Percentiles rank a stretch among this genome's conserved stretches.
These are phyloP conservation scores for Candida anglica DNA, from an alignment of 805 yeast species.

Conservation along the genomic window DNA sequence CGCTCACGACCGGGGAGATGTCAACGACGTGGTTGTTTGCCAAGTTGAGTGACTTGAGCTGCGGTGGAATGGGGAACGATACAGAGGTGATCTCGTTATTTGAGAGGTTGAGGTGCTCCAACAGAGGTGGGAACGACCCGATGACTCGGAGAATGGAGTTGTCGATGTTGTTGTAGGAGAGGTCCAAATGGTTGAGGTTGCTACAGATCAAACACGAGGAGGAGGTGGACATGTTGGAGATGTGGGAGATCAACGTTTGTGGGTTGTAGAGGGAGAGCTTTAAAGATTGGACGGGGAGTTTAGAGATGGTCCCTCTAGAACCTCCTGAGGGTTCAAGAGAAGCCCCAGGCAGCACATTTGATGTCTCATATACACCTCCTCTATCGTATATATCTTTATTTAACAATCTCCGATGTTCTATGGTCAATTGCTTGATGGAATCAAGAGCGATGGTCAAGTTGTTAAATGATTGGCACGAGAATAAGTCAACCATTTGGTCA, in stretches of 20 bases:
- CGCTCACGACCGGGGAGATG: too few relatives aligned
- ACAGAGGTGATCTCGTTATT: conserved; percentile 19
- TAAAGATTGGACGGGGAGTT: background rate
- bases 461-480: conserved; percentile 6
- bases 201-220: conserved; percentile 8
- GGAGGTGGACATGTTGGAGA: conserved; percentile 5
- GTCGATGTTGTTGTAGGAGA: conserved; percentile 23
- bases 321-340: too few relatives aligned
- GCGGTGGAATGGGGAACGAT: background rate
- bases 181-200: conserved; percentile 16
- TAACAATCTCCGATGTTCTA: conserved; percentile 11
- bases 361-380: background rate
- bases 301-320: background rate
- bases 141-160: conserved; percentile 12
- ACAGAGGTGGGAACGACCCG: conserved; percentile 15
- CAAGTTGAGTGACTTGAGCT: conserved; percentile 10
- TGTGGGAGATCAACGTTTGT: background rate
- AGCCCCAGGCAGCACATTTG: background rate
- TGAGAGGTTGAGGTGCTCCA: conserved; percentile 20
- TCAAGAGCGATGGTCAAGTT: conserved; percentile 4
- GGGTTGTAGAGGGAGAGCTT: background rate
- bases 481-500: conserved; percentile 14
- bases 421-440: conserved; percentile 10
- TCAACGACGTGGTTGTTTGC: conserved; percentile 16
- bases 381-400: too few relatives aligned